Evolutionary conservation across 139 green algal species (phyloP), one percentile per base, ranked within the genome.

Genomic region (Chlorella sorokiniana): DNA sequence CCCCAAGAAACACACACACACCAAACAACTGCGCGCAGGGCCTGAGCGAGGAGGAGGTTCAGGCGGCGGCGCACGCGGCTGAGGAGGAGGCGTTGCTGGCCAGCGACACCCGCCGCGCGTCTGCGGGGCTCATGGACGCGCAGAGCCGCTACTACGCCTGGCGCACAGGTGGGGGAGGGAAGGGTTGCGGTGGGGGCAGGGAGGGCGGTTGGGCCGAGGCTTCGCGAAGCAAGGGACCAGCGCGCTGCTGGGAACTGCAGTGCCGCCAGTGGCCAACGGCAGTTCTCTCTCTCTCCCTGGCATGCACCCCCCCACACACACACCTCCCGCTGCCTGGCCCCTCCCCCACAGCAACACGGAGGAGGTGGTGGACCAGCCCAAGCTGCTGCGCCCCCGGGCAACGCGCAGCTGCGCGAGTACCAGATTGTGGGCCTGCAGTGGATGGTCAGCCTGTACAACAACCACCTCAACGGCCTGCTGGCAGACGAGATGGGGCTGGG

Each of bases 361-460:
- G 88, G 81, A 87, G 2, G 84, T 98, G 4, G 84, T 80, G 40
- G 84, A 84, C 16, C 88, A 94, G 86, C 96, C 96, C 23, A 81
- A 78, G 22, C 89, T 95, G 86, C 89, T 99, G 59, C 68, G 73
- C 40, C 85, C 85, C 93, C 89, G 29, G 78, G 73, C 35, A 83
- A 74, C 29, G 95, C 91, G 33, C 89, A 76, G 45, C 89, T 98
- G 78, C 88, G 95, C n/a, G 91, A 96, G 76, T 98, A 98, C 87
- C 95, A 98, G 92, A 89, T 97, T 71, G 86, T 94, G 78, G 95
- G 96, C 5, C 86, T 99, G 87, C 69, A 97, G 83, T 99, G 97
- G 97, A 97, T 99, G 93, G 90, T 99, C 10, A 95, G 87, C 0
- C 90, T 99, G 63, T 97, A 98, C 88, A 97, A 99, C 84, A 97